Conservation (phyloP, 1,139 yeast genomes). For the Debaryomycetaceae sp. region DNA sequence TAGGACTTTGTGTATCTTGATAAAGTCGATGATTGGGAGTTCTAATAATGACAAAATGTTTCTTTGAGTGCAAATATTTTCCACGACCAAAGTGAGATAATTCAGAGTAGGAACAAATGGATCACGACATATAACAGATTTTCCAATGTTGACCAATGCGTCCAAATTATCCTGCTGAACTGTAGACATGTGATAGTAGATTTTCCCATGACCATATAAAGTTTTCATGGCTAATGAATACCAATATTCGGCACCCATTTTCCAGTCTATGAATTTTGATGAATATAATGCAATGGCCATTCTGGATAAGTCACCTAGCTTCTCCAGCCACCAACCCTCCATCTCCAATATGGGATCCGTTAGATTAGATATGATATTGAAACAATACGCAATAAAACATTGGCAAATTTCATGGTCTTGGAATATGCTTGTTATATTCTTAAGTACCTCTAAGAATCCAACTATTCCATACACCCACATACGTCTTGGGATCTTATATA, state of each 20-base stretch:
- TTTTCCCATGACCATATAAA: conserved; percentile 74
- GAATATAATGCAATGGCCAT: conserved; percentile 83
- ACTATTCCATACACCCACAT: conserved; percentile 85
- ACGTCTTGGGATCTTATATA: conserved; percentile 71
- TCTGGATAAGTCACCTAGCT: conserved; percentile 72
- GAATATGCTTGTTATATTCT: conserved; percentile 61
- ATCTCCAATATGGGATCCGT: conserved; percentile 51
- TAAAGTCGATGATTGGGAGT: conserved; percentile 62
- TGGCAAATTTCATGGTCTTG: conserved; percentile 48
- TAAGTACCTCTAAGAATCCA: conserved; percentile 71
- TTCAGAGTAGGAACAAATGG: conserved; percentile 81
- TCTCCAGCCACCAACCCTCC: conserved; percentile 78
- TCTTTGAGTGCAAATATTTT: conserved; percentile 71
- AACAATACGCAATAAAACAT: conserved; percentile 48
- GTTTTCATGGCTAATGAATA: conserved; percentile 66
- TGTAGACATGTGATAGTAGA: conserved; percentile 78
- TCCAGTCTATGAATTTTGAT: conserved; percentile 78
- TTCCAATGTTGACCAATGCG: conserved; percentile 74
- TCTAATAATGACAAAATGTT: conserved; percentile 57
- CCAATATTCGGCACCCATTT: conserved; percentile 75
- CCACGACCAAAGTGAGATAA: conserved; percentile 70
- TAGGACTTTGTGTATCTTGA: conserved; percentile 60
- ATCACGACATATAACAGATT: conserved; percentile 72
- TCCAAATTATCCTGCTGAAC: conserved; percentile 78
- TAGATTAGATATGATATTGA: conserved; percentile 49